Percentiles rank a stretch among this genome's conserved stretches.
Conservation (phyloP, 495 filamentous ascomycete genomes). For the Sabuloglossum arenarium region DNA sequence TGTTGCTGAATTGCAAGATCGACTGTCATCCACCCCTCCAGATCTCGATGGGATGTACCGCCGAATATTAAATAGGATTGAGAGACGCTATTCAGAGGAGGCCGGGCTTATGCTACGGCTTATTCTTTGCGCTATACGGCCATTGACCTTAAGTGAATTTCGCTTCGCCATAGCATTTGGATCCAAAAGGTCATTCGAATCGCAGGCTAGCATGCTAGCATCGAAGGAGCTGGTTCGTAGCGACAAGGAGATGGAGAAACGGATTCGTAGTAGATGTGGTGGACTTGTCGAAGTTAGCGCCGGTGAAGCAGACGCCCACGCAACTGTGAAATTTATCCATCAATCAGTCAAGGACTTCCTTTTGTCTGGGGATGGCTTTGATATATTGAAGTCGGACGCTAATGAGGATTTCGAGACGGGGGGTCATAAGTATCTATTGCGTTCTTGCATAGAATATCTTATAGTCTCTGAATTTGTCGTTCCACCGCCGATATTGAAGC, state of each 20-base stretch:
- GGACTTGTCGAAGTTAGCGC: background rate
- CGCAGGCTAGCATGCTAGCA: background rate
- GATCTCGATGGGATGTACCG: background rate
- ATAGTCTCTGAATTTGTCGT: background rate
- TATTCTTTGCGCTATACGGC: background rate
- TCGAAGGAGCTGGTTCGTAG: background rate
- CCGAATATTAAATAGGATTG: background rate
- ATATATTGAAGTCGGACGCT: background rate
- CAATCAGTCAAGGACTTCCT: background rate
- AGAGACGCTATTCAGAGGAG: background rate
- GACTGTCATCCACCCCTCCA: background rate
- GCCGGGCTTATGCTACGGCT: background rate
- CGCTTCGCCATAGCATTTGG: background rate
- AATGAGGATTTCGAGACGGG: no score
- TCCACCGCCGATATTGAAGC: background rate
- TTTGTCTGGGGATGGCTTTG: background rate
- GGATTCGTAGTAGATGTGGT: background rate
- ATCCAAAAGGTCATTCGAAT: background rate
- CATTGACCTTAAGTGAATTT: background rate
- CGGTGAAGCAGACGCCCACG: background rate
- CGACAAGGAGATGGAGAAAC: background rate
- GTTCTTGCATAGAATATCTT: background rate
- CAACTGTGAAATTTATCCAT: background rate
- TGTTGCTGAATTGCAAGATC: background rate
- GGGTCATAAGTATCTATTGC: background rate